Evolutionary conservation across 441 rosid species (phyloP).

Genomic region (Pelargonium cotyledonis): DNA sequence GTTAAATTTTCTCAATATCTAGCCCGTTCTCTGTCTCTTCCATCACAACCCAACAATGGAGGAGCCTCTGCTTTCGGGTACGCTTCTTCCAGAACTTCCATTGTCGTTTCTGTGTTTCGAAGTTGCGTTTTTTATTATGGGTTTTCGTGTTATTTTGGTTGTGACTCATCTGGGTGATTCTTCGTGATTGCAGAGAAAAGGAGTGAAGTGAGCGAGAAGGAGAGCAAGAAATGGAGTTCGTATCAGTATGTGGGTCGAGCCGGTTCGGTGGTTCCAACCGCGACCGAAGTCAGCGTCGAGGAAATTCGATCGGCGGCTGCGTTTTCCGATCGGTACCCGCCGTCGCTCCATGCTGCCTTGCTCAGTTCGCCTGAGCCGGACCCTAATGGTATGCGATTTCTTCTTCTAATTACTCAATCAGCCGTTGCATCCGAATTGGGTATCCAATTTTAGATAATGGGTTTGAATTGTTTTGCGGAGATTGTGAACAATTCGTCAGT

Average conservation of each 20-base stretch:
- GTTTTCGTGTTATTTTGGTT: slow-evolving; percentile 1
- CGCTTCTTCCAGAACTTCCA: not conserved
- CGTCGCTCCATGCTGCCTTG: slow-evolving; percentile 68
- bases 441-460: slow-evolving; percentile 2
- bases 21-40: not conserved
- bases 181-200: slow-evolving; percentile 29
- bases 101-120: not conserved
- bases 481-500: too few relatives aligned
- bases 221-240: slow-evolving; percentile 55
- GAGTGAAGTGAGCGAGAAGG: slow-evolving; percentile 35
- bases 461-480: not conserved
- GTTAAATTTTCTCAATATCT: not conserved
- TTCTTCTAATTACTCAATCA: too few relatives aligned
- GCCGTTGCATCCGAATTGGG: too few relatives aligned
- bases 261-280: slow-evolving; percentile 54
- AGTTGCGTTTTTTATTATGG: not conserved
- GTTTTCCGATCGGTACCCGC: slow-evolving; percentile 52
- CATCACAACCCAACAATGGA: slow-evolving; percentile 38
- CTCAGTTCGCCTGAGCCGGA: slow-evolving; percentile 58
- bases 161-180: not conserved
- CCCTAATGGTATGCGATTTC: slow-evolving; percentile 37
- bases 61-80: slow-evolving; percentile 79
- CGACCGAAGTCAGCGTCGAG: slow-evolving; percentile 69
- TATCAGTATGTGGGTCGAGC: slow-evolving; percentile 67
- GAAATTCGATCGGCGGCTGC: slow-evolving; percentile 77